Conservation (phyloP, 139 green algal genomes). For the Nannochloris sp. region DNA sequence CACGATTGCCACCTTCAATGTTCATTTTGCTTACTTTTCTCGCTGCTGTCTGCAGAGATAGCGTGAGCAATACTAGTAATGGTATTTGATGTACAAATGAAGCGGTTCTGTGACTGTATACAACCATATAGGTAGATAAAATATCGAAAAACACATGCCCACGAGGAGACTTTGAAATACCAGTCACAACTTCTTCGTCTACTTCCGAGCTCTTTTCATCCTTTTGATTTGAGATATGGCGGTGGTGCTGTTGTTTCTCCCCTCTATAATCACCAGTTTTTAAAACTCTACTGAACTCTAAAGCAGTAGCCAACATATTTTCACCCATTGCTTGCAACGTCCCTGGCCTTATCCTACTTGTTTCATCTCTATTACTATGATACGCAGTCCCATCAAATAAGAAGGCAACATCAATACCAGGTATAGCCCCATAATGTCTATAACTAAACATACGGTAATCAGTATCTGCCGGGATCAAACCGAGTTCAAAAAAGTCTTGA, state of each 20-base stretch:
- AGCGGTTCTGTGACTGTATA: conserved; percentile 23
- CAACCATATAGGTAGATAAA: conserved; percentile 15
- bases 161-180: too few relatives aligned
- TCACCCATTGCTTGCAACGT: conserved; percentile 57
- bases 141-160: conserved; percentile 19
- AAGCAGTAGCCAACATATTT: conserved; percentile 26
- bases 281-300: conserved; percentile 31
- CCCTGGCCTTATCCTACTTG: conserved; percentile 41
- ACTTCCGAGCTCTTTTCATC: not conserved
- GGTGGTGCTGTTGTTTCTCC: not conserved
- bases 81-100: conserved; percentile 22
- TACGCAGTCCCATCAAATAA: conserved; percentile 55
- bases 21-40: not conserved
- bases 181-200: too few relatives aligned
- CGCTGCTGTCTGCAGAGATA: not conserved
- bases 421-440: conserved; percentile 36
- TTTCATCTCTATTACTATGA: conserved; percentile 47
- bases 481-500: conserved; percentile 50
- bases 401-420: conserved; percentile 63
- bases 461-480: conserved; percentile 67
- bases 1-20: too few relatives aligned
- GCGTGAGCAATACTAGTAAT: conserved; percentile 12
- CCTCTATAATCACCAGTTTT: not conserved
- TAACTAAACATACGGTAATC: conserved; percentile 68
- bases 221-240: not conserved